A percentile compares a stretch with the other conserved stretches of the same genome.
Conservation (phyloP, 1,284 basidiomycete species). For the Ustilago sp. region DNA sequence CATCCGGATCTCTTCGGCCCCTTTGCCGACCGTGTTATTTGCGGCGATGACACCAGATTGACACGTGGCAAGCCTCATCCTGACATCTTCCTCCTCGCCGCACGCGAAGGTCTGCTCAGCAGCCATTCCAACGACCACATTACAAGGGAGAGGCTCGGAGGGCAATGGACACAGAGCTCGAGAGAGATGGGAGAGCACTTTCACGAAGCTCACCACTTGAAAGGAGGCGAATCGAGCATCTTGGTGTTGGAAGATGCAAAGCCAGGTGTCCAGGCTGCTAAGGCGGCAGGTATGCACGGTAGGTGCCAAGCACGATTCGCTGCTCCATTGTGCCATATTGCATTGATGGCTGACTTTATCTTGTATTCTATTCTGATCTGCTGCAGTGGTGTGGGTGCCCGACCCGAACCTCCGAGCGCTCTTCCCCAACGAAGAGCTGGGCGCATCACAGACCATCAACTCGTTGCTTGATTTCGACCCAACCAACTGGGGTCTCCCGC, state of each 20-base stretch:
- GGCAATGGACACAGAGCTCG: conserved; percentile 34
- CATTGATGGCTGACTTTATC: neutral
- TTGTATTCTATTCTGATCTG: neutral
- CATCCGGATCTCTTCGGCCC: conserved; percentile 59
- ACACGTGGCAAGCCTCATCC: conserved; percentile 67
- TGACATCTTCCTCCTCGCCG: conserved; percentile 69
- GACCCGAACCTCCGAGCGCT: conserved; percentile 57
- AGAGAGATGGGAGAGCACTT: conserved; percentile 56
- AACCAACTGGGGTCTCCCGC: conserved; percentile 64
- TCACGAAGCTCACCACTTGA: conserved; percentile 45
- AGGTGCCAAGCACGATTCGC: conserved; percentile 9
- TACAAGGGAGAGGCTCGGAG: conserved; percentile 29
- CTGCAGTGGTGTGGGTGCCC: conserved; percentile 66
- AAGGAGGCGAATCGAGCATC: conserved; percentile 60
- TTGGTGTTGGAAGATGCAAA: conserved; percentile 70
- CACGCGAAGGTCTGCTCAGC: conserved; percentile 57
- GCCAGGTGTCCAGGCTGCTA: conserved; percentile 65
- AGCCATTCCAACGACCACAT: conserved; percentile 27
- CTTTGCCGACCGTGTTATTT: conserved; percentile 61
- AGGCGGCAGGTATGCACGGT: conserved; percentile 67
- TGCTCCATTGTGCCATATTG: neutral
- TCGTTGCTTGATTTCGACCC: conserved; percentile 65
- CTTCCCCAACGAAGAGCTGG: conserved; percentile 49
- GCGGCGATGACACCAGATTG: conserved; percentile 65
- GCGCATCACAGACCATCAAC: conserved; percentile 61